A percentile compares a stretch with the other conserved stretches of the same genome.
Evolutionary conservation across 1,284 basidiomycete genomes (phyloP).

Genomic region (Stygiomarasmius scandens): DNA sequence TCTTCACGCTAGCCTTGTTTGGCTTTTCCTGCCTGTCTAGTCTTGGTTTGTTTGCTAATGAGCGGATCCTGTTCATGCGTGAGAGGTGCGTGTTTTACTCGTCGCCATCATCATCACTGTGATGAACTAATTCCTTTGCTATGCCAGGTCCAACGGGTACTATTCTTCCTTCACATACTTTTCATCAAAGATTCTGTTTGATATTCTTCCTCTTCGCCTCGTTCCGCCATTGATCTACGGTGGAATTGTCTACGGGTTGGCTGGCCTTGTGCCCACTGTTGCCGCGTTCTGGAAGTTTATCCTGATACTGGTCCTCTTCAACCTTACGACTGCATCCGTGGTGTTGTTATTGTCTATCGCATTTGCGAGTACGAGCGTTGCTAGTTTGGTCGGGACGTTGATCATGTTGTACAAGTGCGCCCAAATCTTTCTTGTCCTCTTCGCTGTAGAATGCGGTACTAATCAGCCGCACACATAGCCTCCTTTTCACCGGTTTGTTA

Average conservation of each 20-base stretch:
- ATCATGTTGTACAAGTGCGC: slow-evolving; percentile 98
- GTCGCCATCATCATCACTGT: background rate
- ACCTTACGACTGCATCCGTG: slow-evolving; percentile 89
- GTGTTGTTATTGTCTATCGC: slow-evolving; percentile 90
- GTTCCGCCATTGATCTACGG: slow-evolving; percentile 95
- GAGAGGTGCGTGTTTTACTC: slow-evolving; percentile 66
- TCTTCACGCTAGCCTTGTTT: slow-evolving; percentile 93
- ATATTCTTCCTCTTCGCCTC: slow-evolving; percentile 91
- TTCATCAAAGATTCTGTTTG: slow-evolving; percentile 93
- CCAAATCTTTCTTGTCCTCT: background rate
- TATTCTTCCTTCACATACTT: slow-evolving; percentile 97
- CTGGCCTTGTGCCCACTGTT: slow-evolving; percentile 91
- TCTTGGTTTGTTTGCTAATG: slow-evolving; percentile 89
- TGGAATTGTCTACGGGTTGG: slow-evolving; percentile 90
- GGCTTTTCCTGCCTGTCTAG: slow-evolving; percentile 96
- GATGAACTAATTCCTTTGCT: slow-evolving; percentile 7
- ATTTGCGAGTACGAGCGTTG: slow-evolving; percentile 83
- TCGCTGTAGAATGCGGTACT: slow-evolving; percentile 7
- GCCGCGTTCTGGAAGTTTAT: slow-evolving; percentile 97
- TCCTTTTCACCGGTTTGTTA: slow-evolving; percentile 92
- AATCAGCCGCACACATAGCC: slow-evolving; percentile 47
- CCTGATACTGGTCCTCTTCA: slow-evolving; percentile 92
- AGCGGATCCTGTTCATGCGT: slow-evolving; percentile 93
- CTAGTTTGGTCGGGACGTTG: slow-evolving; percentile 90
- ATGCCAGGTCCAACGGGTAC: slow-evolving; percentile 87